A percentile compares a stretch with the other conserved stretches of the same genome.
phyloP scores from a whole-genome alignment of 192 early-diverging fungal genomes.

The Endogone sp. region DNA sequence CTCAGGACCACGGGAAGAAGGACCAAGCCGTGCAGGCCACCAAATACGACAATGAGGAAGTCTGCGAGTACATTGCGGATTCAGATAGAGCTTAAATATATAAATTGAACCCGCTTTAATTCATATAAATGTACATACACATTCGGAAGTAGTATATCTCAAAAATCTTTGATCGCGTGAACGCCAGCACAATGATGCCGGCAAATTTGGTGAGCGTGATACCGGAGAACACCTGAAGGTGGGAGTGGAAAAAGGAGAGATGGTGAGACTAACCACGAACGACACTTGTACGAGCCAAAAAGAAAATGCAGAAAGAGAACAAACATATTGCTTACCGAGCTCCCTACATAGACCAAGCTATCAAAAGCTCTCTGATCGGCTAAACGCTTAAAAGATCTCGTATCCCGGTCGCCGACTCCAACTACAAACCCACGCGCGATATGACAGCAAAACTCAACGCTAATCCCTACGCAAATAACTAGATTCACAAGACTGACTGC shows the following conservation, averaged over 20 bases:
- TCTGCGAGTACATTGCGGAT: slow-evolving; percentile 18
- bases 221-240: slow-evolving; percentile 51
- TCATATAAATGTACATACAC: slow-evolving; percentile 32
- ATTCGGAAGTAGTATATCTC: slow-evolving; percentile 67
- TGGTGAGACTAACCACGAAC: not conserved
- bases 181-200: slow-evolving; percentile 62
- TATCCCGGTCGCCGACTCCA: slow-evolving; percentile 37
- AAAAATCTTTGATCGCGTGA: slow-evolving; percentile 65
- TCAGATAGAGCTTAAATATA: too few species aligned
- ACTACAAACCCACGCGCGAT: slow-evolving; percentile 55
- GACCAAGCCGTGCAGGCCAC: slow-evolving; percentile 55
- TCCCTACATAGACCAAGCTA: slow-evolving; percentile 54
- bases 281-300: not conserved
- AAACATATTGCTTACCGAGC: slow-evolving; percentile 39
- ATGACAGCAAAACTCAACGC: slow-evolving; percentile 67
- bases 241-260: slow-evolving; percentile 1
- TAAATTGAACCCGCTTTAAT: too few species aligned
- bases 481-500: slow-evolving; percentile 63
- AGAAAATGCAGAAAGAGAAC: not conserved
- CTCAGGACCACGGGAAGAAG: slow-evolving; percentile 56
- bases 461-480: slow-evolving; percentile 62
- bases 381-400: slow-evolving; percentile 38
- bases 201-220: slow-evolving; percentile 63
- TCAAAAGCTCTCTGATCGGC: slow-evolving; percentile 13
- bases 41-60: slow-evolving; percentile 52